Evolutionary conservation across 371 early-diverging fungal genomes (phyloP), one percentile per base, ranked within the genome.

Genomic region (Blastocladiella emersonii): DNA sequence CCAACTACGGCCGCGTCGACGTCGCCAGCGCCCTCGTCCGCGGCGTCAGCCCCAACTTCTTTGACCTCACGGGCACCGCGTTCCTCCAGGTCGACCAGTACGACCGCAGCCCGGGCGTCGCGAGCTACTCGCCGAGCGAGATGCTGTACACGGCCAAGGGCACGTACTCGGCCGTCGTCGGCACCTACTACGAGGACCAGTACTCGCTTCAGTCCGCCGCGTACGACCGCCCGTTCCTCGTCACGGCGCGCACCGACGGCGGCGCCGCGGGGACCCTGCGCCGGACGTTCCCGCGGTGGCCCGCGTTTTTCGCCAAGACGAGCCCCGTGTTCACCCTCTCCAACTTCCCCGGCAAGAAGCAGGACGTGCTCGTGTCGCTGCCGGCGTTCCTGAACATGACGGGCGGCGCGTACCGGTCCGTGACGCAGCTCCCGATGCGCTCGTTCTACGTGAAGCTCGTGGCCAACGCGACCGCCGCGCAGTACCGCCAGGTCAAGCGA

Each of bases 121-220:
- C 57, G 4, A 34, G 36, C 3, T 36, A 37, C 23, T 51, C 35
- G 19, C 48, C 51, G 21, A 55, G 61, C 15, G 64, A 68, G 48
- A 64, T 63, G 51, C 51, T 70, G 51, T 71, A 71, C 53, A 34
- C 71, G 3, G 19, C 6, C 51, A 59, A 68, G 49, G 69, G 67
- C 3, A 30, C 32, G 1, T 39, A 39, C 13, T 61, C 67, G 19
- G 68, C 67, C 21, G 59, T 59, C 25, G 37, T 63, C 21, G 51
- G 61, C 61, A 44, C 61, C 6, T 62, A 56, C 37, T 57, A 63
- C 23, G 51, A 56, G 36, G 37, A 56, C 45, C 53, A 43, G 27
- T 61, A 67, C 32, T 66, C 63, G 27, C 23, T 68, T 7, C 27
- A 44, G 41, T 36, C 35, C 17, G 12, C 30, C 0, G 15, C 15